phyloP scores from a whole-genome alignment of 768 basidiomycete genomes.

The Kwoniella sp. region DNA sequence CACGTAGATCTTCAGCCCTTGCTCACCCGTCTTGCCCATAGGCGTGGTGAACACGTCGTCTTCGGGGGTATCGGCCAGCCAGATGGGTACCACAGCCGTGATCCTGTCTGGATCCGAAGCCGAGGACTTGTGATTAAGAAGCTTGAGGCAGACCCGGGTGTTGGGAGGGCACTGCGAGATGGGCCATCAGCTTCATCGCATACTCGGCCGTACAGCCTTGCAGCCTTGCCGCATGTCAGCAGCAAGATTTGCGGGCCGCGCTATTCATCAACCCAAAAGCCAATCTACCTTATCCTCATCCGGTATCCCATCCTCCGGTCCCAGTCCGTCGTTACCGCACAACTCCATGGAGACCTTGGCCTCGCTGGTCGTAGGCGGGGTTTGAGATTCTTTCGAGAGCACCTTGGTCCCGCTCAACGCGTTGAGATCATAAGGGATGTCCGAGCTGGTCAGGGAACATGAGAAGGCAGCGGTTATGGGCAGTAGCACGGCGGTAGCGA shows the following conservation, averaged over 20 bases:
- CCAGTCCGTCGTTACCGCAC: slow-evolving; percentile 37
- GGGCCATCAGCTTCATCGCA: not conserved
- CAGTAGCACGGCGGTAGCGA: slow-evolving; percentile 7
- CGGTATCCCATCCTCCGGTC: slow-evolving; percentile 34
- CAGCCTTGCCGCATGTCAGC: not conserved
- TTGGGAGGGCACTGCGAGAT: slow-evolving; percentile 44
- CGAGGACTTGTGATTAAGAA: slow-evolving; percentile 44
- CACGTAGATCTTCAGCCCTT: slow-evolving; percentile 41
- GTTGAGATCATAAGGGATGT: slow-evolving; percentile 37
- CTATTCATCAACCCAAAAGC: too few relatives aligned
- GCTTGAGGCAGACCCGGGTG: slow-evolving; percentile 43
- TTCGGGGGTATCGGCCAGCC: slow-evolving; percentile 30
- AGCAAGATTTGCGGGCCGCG: too few relatives aligned
- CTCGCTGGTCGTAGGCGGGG: slow-evolving; percentile 46
- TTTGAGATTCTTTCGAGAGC: slow-evolving; percentile 29
- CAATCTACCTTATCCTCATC: slow-evolving; percentile 49
- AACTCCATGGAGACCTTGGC: slow-evolving; percentile 40
- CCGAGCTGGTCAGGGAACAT: slow-evolving; percentile 26
- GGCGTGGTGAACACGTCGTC: slow-evolving; percentile 25
- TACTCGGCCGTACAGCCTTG: too few relatives aligned
- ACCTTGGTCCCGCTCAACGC: slow-evolving; percentile 27
- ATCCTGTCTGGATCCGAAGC: slow-evolving; percentile 38
- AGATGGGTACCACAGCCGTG: slow-evolving; percentile 48
- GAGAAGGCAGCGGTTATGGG: slow-evolving; percentile 16
- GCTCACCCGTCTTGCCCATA: slow-evolving; percentile 29